Evolutionary conservation across 495 filamentous ascomycete genomes (phyloP).

Genomic region (Paragyromitra xinjiangensis): DNA sequence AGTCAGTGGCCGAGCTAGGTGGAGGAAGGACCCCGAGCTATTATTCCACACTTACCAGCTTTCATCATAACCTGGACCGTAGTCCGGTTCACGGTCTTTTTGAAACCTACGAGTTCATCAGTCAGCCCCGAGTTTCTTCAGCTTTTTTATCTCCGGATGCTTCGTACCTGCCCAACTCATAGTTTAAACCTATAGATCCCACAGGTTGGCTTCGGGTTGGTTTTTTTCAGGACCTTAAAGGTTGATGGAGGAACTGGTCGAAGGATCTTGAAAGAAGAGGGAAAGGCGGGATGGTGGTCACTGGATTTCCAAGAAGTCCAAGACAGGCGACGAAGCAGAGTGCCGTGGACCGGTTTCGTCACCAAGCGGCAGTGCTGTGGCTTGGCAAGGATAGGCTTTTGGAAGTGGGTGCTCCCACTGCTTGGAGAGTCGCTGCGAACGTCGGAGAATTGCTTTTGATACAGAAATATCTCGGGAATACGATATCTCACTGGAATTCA

Average conservation of each 20-base stretch:
- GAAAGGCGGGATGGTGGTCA: not conserved
- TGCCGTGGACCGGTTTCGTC: conserved; percentile 41
- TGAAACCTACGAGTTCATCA: conserved; percentile 73
- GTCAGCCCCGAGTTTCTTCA: conserved; percentile 19
- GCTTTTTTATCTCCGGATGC: not conserved
- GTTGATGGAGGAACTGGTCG: conserved; percentile 5
- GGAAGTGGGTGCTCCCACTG: not conserved
- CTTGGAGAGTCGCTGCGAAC: not conserved
- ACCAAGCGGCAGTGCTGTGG: conserved; percentile 33
- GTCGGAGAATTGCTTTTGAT: not conserved
- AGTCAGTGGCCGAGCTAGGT: not conserved
- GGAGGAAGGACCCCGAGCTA: not conserved
- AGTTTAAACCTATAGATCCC: not conserved
- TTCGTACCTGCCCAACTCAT: conserved; percentile 74
- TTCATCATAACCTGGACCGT: conserved; percentile 99
- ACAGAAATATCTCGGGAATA: not conserved
- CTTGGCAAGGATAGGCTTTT: conserved; percentile 24
- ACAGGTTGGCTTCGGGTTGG: not conserved
- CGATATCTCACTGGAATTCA: not conserved
- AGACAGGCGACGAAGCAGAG: conserved; percentile 6
- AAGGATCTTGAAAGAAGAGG: not conserved
- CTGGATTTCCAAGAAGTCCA: not conserved
- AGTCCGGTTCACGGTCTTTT: conserved; percentile 98
- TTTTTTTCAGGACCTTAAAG: not conserved
- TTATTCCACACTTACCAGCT: conserved; percentile 69